Evolutionary conservation across 805 yeast species (phyloP).

Genomic region (Metschnikowia koreensis): DNA sequence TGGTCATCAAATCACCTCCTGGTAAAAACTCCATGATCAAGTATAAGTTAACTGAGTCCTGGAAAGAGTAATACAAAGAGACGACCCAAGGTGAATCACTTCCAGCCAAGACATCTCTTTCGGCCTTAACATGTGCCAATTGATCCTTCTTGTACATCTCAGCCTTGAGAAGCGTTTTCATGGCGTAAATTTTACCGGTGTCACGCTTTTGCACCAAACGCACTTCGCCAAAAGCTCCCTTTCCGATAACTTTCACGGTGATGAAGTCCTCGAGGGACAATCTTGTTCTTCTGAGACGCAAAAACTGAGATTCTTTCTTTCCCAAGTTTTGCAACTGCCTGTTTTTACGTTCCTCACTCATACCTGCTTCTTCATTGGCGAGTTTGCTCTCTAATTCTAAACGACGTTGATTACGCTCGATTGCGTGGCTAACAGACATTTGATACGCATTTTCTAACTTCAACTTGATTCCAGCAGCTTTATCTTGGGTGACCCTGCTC

Average conservation of each 20-base stretch:
- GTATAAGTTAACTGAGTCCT: constrained; percentile 70
- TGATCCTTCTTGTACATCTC: constrained; percentile 96
- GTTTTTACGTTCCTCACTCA: constrained; percentile 79
- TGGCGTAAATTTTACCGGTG: constrained; percentile 88
- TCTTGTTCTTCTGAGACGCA: constrained; percentile 81
- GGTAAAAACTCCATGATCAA: constrained; percentile 76
- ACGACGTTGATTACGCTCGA: constrained; percentile 92
- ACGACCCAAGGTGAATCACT: constrained; percentile 89
- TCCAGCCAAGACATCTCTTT: constrained; percentile 91
- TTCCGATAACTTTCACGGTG: constrained; percentile 88
- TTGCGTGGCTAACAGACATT: constrained; percentile 84
- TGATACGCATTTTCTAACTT: constrained; percentile 83
- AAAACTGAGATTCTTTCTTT: constrained; percentile 80
- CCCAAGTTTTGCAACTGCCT: constrained; percentile 82
- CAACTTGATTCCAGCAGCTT: constrained; percentile 78
- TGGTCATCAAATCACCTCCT: constrained; percentile 89
- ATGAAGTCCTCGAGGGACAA: constrained; percentile 78
- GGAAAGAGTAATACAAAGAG: constrained; percentile 77
- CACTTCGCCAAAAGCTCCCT: constrained; percentile 98
- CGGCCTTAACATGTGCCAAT: constrained; percentile 92
- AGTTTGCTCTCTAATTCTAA: constrained; percentile 77
- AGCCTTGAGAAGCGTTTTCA: constrained; percentile 85
- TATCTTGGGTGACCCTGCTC: constrained; percentile 73
- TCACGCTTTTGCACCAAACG: constrained; percentile 90
- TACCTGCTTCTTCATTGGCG: constrained; percentile 55